A percentile compares a stretch with the other conserved stretches of the same genome.
These are phyloP conservation scores for Lobulomyces angularis DNA, from an alignment of 192 early-diverging fungal species.

Conservation along the genomic window DNA sequence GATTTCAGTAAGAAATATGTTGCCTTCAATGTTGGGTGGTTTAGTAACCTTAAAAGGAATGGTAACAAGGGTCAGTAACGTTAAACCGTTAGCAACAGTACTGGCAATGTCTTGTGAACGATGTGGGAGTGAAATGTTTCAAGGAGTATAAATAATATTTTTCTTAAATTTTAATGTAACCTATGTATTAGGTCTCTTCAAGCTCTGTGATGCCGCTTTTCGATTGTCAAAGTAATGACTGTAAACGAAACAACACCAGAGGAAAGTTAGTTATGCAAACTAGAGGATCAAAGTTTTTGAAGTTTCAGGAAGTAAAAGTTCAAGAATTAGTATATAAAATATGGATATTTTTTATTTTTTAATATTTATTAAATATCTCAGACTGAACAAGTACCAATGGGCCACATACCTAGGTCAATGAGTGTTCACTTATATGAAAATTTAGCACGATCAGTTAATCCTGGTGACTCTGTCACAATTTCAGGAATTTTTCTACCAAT, in stretches of 20 bases:
- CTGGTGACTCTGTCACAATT: conserved; percentile 77
- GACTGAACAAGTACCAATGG: conserved; percentile 97
- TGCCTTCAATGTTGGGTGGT: conserved; percentile 65
- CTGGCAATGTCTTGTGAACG: conserved; percentile 84
- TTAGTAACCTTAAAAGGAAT: conserved; percentile 83
- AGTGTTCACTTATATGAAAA: conserved; percentile 78
- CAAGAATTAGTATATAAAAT: conserved; percentile 69
- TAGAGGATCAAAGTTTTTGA: conserved; percentile 78
- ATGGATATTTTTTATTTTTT: background rate
- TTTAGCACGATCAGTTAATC: conserved; percentile 63
- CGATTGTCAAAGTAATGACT: conserved; percentile 68
- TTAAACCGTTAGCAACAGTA: conserved; percentile 81
- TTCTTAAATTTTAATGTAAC: background rate
- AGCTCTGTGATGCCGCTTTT: conserved; percentile 56
- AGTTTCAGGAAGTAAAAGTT: conserved; percentile 92
- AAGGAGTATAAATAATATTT: conserved; percentile 58
- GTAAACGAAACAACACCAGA: conserved; percentile 63
- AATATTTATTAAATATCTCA: conserved; percentile 8
- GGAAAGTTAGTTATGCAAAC: conserved; percentile 84
- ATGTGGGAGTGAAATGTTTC: conserved; percentile 91
- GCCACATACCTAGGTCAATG: conserved; percentile 94
- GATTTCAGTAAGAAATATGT: conserved; percentile 76
- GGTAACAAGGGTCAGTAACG: conserved; percentile 84
- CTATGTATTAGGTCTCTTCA: conserved; percentile 19
- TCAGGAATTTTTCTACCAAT: conserved; percentile 82